Evolutionary conservation across 306 rosid genomes (phyloP).

Genomic region (Purshia tridentata): DNA sequence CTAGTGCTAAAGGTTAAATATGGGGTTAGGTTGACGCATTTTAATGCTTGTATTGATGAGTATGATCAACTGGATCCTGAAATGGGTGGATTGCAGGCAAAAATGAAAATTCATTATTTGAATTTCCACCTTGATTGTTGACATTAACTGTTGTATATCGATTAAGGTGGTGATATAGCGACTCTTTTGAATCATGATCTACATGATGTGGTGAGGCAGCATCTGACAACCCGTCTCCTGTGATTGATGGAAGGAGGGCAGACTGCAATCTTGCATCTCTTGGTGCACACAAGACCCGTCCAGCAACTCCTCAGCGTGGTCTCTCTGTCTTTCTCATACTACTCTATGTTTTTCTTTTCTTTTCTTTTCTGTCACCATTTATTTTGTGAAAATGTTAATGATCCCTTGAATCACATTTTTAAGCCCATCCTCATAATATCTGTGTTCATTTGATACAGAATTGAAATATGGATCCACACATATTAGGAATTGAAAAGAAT

Average conservation of each 20-base stretch:
- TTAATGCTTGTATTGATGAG: conserved; percentile 50
- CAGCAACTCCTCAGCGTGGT: conserved; percentile 73
- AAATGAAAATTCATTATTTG: conserved; percentile 46
- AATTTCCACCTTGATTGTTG: conserved; percentile 45
- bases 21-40: conserved; percentile 77
- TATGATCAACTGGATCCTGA: conserved; percentile 58
- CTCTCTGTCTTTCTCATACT: conserved; percentile 24
- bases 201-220: conserved; percentile 75
- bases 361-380: background rate
- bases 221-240: conserved; percentile 90
- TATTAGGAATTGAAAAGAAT: background rate
- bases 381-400: no score
- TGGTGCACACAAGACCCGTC: conserved; percentile 74
- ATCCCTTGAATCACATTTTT: background rate
- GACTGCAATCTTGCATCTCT: conserved; percentile 94
- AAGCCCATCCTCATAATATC: background rate
- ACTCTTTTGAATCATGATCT: conserved; percentile 77
- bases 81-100: conserved; percentile 58
- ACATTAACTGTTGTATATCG: conserved; percentile 60
- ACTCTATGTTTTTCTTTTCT: no score
- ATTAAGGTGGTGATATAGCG: conserved; percentile 90
- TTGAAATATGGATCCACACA: conserved; percentile 19
- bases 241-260: conserved; percentile 95
- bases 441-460: no score
- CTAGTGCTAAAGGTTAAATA: conserved; percentile 50